Evolutionary conservation across 2,329 filamentous ascomycete species (phyloP).

Genomic region (Colletotrichum somersetense): DNA sequence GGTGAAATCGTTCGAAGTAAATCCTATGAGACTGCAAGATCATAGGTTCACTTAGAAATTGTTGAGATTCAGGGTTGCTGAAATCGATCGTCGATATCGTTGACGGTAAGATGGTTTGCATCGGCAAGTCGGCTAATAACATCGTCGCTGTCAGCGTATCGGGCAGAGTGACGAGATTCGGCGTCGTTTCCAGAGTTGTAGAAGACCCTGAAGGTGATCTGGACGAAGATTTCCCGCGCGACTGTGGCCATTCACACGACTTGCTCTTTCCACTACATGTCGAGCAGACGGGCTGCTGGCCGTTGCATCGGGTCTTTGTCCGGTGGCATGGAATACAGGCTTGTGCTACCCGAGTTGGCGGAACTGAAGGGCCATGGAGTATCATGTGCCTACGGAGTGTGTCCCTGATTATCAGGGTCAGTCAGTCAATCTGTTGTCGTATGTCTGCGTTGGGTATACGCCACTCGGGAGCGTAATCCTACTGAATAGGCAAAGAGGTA

Average conservation of each 20-base stretch:
- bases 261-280: constrained; percentile 30
- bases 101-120: constrained; percentile 3
- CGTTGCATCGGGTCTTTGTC: constrained; percentile 37
- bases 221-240: neutral
- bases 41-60: constrained; percentile 7
- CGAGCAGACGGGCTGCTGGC: constrained; percentile 29
- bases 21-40: constrained; percentile 18
- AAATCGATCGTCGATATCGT: constrained; percentile 10
- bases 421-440: constrained; percentile 4
- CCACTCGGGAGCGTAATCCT: neutral
- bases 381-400: constrained; percentile 38
- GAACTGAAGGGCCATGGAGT: constrained; percentile 30
- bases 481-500: neutral
- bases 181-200: constrained; percentile 3
- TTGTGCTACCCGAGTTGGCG: constrained; percentile 36
- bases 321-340: constrained; percentile 35
- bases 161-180: constrained; percentile 4
- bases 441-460: neutral
- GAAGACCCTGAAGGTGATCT: neutral
- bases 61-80: neutral
- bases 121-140: constrained; percentile 17
- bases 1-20: constrained; percentile 34
- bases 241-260: constrained; percentile 30
- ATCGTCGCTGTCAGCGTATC: neutral
- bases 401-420: constrained; percentile 10